These are phyloP conservation scores for Diplodia corticola DNA, from an alignment of 2,329 filamentous ascomycete species.

Conservation along the genomic window DNA sequence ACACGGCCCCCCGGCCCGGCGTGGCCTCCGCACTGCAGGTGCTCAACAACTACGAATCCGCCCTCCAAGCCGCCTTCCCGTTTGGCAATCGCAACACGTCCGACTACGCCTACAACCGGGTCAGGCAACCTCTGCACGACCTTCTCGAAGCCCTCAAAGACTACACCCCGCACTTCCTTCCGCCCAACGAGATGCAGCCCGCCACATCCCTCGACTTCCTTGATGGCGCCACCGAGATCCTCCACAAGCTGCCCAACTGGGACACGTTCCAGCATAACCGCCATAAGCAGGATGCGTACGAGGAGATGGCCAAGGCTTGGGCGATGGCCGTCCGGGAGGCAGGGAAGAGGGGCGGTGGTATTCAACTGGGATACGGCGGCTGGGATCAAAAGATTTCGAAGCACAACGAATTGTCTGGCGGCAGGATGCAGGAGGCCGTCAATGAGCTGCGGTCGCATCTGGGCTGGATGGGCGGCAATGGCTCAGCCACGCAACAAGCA, in stretches of 20 bases:
- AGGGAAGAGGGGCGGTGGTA: constrained; percentile 85
- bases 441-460: constrained; percentile 72
- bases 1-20: constrained; percentile 82
- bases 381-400: constrained; percentile 88
- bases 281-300: constrained; percentile 93
- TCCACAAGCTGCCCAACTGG: constrained; percentile 89
- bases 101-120: constrained; percentile 93
- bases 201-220: constrained; percentile 82
- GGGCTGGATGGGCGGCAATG: constrained; percentile 69
- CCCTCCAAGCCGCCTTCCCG: constrained; percentile 77
- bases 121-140: constrained; percentile 75
- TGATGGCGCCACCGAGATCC: constrained; percentile 84
- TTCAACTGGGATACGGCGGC: constrained; percentile 81
- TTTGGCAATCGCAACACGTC: constrained; percentile 80
- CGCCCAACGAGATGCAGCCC: constrained; percentile 84
- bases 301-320: constrained; percentile 94
- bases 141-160: constrained; percentile 88
- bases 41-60: constrained; percentile 76
- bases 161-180: constrained; percentile 93
- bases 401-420: constrained; percentile 84
- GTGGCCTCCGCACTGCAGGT: constrained; percentile 78
- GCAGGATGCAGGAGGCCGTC: constrained; percentile 77
- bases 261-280: constrained; percentile 84
- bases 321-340: constrained; percentile 87
- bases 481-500: constrained; percentile 25